Percentiles rank a stretch among this genome's conserved stretches.
These are phyloP conservation scores for Trypanosoma rangeli DNA, from an alignment of 208 protist species.

Conservation along the genomic window DNA sequence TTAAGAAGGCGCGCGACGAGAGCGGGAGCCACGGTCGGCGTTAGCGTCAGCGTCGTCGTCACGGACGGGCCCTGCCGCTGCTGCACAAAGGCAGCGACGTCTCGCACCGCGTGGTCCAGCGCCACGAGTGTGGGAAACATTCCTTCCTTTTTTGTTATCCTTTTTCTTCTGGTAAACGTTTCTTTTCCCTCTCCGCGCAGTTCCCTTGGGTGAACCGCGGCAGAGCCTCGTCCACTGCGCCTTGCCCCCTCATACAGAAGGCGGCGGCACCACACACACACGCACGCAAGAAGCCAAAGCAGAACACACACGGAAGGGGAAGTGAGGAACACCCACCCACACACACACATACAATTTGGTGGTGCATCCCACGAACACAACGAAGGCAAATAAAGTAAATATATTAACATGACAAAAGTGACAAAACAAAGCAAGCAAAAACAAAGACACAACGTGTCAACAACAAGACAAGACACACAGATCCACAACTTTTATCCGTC, in stretches of 20 bases:
- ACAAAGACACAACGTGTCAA: not conserved
- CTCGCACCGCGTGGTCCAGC: constrained; percentile 5
- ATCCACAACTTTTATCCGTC: not conserved
- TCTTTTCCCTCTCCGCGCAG: no score
- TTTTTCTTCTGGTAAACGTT: constrained; percentile 1
- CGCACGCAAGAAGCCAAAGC: no score
- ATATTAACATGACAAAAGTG: no score
- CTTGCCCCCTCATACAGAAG: not conserved
- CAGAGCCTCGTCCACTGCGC: not conserved
- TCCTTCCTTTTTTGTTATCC: not conserved
- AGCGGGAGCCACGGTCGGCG: not conserved
- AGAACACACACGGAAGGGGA: no score
- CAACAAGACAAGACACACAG: not conserved
- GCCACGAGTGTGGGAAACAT: constrained; percentile 14
- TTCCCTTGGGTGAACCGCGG: not conserved
- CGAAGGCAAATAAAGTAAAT: not conserved
- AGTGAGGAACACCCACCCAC: no score
- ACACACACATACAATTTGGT: no score
- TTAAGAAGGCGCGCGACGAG: not conserved
- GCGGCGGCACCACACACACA: no score
- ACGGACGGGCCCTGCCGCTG: not conserved
- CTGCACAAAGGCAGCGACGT: constrained; percentile 2
- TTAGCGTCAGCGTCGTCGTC: not conserved
- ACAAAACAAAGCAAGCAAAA: no score
- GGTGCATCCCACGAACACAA: no score